Percentiles rank a stretch among this genome's conserved stretches.
Conservation (phyloP, 2,329 filamentous ascomycete species). For the Aquanectria penicillioides region DNA sequence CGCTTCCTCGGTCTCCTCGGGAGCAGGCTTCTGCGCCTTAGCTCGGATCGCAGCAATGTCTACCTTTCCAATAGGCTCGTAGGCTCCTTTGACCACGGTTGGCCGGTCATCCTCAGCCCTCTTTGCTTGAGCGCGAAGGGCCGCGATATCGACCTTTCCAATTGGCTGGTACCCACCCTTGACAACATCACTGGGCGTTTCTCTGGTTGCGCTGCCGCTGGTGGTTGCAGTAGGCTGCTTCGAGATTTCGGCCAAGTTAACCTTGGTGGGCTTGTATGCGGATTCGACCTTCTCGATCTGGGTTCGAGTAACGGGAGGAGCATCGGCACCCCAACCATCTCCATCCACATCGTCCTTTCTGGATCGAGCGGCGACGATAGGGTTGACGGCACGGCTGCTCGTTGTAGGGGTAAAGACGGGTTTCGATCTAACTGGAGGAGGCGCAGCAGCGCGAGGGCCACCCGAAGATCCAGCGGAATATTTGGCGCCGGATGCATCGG, state of each 20-base stretch:
- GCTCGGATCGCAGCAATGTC: slow-evolving; percentile 95
- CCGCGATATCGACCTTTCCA: slow-evolving; percentile 97
- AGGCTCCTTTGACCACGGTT: slow-evolving; percentile 87
- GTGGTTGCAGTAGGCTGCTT: slow-evolving; percentile 76
- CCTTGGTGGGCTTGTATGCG: slow-evolving; percentile 94
- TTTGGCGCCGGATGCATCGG: slow-evolving; percentile 93
- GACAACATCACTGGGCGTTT: slow-evolving; percentile 71
- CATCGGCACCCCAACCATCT: slow-evolving; percentile 95
- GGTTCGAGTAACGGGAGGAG: slow-evolving; percentile 86
- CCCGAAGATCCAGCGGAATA: slow-evolving; percentile 78
- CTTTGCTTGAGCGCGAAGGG: slow-evolving; percentile 80
- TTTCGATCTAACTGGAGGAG: slow-evolving; percentile 83
- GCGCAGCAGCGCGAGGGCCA: slow-evolving; percentile 61
- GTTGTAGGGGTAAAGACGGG: slow-evolving; percentile 87
- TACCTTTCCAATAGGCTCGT: slow-evolving; percentile 95
- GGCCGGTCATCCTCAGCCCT: slow-evolving; percentile 81
- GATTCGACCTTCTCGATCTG: slow-evolving; percentile 91
- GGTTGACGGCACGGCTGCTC: slow-evolving; percentile 65
- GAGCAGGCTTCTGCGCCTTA: slow-evolving; percentile 74
- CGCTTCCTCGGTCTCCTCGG: slow-evolving; percentile 49
- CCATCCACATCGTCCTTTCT: slow-evolving; percentile 73
- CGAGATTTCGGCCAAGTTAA: slow-evolving; percentile 88
- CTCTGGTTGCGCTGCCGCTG: slow-evolving; percentile 59
- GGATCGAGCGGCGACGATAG: slow-evolving; percentile 73
- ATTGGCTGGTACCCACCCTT: slow-evolving; percentile 91